Evolutionary conservation across 352 stramenopile genomes (phyloP), one percentile per base, ranked within the genome.

Genomic region (Phytophthora foliorum): DNA sequence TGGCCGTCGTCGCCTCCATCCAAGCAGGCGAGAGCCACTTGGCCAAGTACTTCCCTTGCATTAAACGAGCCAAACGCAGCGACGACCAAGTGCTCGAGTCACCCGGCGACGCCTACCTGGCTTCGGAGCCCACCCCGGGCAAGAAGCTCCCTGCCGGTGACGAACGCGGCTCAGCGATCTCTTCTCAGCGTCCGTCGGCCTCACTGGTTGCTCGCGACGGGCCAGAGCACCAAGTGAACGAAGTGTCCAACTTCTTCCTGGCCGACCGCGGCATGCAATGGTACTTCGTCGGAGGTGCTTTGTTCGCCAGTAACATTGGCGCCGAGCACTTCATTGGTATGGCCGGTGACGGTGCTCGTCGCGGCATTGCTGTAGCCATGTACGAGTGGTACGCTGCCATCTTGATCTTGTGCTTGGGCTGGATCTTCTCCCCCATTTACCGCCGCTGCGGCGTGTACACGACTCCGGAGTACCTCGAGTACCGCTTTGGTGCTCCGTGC

Each of bases 241-340:
- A 76, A 2, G 66, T 85, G 45, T 74, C 68, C 57, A 88, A 82
- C 69, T 91, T 89, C 60, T 91, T 90, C 60, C 55, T 91, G 6
- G 83, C 83, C 2, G 83, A 91, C 48, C 78, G 81, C 8, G 77
- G 81, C 50, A 89, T 90, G 81, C 75, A 88, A 72, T 89, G 83
- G 81, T 89, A 86, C 53, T 78, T 88, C 36, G 78, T 89, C 6
- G 81, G 81, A 19, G 81, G 81, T 38, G 78, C 81, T 27, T 54
- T 90, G 5, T 92, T 90, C 54, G 82, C 82, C 14, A 86, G 74
- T 49, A 90, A 92, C 69, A 89, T 92, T 64, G 84, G 84, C 46
- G 79, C 80, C 14, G 78, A 90, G 59, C 82, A 90, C 64, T 92
- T 92, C 71, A 74, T 92, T 19, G 84, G 84, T 22, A 89, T 92